Base-by-base conservation (phyloP, 345 rosid species). In the Adansonia digitata region DNA sequence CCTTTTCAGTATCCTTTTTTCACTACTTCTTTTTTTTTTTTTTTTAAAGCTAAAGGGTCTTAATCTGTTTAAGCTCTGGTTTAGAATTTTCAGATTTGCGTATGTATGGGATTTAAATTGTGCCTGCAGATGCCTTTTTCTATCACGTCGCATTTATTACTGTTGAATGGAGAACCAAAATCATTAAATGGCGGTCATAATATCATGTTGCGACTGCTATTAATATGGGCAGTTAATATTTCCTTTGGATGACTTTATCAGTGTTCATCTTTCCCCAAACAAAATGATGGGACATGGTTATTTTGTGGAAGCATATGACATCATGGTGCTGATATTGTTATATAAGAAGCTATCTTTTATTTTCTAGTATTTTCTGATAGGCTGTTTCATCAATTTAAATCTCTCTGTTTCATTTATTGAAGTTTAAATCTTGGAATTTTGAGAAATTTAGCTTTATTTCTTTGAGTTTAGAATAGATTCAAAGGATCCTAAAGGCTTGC, bases 1-100 rank as follows among this genome's bases (percentile, higher is more conserved):
- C 75, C 92, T 95, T 74, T 91, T 95, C 92, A 95, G 99, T 92
- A 93, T 94, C 98, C 97, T 85, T 69, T 72, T 68, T 74, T n/a
- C n/a, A n/a, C n/a, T 57, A 22, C 55, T 71, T 67, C 42, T 63
- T 92, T 77, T 43, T 35, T 22, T n/a, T n/a, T n/a, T n/a, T n/a
- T n/a, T n/a, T n/a, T n/a, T n/a, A n/a, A n/a, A 24, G 55, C 48
- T 77, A 17, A 20, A 56, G 37, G 40, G 13, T 57, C 51, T 57
- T 71, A 29, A 71, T 80, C 42, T 80, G 53, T 65, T 9, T 65
- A 24, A 42, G 34, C 73, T 62, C 17, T 7, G 2, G 35, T 48
- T 42, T 77, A 11, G 64, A 57, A 43, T 62, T 74, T 27, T 77
- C 29, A n/a, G n/a, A n/a, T n/a, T n/a, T n/a, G n/a, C n/a, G n/a